A percentile compares a stretch with the other conserved stretches of the same genome.
These are phyloP conservation scores for Nannizziopsis arthrosporioides DNA, from an alignment of 2,329 filamentous ascomycete species.

Conservation along the genomic window DNA sequence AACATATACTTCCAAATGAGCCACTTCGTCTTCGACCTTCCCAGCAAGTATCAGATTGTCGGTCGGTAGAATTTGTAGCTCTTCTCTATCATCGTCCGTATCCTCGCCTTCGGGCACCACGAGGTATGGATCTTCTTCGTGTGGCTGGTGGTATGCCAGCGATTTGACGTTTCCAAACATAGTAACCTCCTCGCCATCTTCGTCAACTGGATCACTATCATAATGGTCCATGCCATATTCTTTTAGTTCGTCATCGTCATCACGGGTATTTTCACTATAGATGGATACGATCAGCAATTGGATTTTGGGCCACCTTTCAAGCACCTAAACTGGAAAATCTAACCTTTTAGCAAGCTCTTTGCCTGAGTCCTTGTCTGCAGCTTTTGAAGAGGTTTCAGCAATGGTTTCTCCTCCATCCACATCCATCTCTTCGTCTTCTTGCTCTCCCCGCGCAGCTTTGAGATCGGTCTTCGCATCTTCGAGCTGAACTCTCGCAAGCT, in stretches of 20 bases:
- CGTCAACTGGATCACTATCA: constrained; percentile 65
- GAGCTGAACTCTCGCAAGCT: constrained; percentile 64
- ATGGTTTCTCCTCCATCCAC: constrained; percentile 18
- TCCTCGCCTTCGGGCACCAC: constrained; percentile 60
- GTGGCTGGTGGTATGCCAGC: constrained; percentile 83
- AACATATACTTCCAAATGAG: constrained; percentile 91
- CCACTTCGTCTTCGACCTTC: constrained; percentile 92
- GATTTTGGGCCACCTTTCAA: not conserved
- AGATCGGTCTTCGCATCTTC: constrained; percentile 86
- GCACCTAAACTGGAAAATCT: constrained; percentile 2
- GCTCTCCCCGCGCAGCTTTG: constrained; percentile 50
- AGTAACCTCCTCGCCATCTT: constrained; percentile 59
- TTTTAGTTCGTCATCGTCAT: constrained; percentile 72
- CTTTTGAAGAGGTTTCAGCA: constrained; percentile 20
- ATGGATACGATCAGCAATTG: not conserved
- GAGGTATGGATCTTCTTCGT: constrained; percentile 93
- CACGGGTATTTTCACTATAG: constrained; percentile 29
- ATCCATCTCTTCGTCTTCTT: constrained; percentile 30
- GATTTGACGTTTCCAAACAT: constrained; percentile 96
- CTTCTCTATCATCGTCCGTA: constrained; percentile 73
- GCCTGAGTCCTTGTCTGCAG: constrained; percentile 16
- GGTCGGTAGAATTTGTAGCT: constrained; percentile 80
- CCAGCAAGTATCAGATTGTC: constrained; percentile 88
- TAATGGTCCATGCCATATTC: constrained; percentile 96
- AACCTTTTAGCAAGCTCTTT: constrained; percentile 15